phyloP scores from a whole-genome alignment of 2,329 filamentous ascomycete species.

The Sporothrix inflata region DNA sequence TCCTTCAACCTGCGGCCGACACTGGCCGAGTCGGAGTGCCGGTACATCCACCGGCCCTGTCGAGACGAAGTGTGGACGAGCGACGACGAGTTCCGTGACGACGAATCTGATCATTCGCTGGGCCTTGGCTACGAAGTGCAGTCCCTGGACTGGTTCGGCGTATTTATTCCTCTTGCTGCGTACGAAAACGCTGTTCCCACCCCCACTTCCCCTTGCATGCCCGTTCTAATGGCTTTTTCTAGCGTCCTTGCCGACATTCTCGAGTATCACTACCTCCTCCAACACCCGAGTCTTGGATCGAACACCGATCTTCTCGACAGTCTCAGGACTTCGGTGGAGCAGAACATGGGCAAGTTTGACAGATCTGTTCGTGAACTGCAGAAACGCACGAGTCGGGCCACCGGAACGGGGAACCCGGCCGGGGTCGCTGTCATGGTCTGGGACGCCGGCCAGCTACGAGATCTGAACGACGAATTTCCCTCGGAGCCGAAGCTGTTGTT shows the following conservation, averaged over 20 bases:
- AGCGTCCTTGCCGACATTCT: constrained; percentile 10
- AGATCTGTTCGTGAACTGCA: background rate
- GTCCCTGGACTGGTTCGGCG: constrained; percentile 8
- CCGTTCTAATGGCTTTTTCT: background rate
- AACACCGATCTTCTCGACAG: background rate
- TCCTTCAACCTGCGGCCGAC: constrained; percentile 18
- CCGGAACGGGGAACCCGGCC: background rate
- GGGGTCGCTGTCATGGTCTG: constrained; percentile 8
- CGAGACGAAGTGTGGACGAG: background rate
- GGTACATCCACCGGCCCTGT: background rate
- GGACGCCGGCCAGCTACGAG: background rate
- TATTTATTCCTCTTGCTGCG: constrained; percentile 6
- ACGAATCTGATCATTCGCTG: background rate
- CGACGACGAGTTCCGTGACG: background rate
- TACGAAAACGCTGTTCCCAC: background rate
- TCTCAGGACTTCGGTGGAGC: background rate
- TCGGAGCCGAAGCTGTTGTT: constrained; percentile 7
- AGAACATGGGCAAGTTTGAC: constrained; percentile 18
- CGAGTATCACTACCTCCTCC: constrained; percentile 10
- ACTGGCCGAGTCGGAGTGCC: constrained; percentile 10
- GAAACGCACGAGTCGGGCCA: background rate
- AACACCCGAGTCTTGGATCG: background rate
- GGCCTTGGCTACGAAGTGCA: constrained; percentile 1
- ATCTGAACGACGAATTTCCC: background rate
- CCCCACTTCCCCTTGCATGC: no score